Percentiles rank a stretch among this genome's conserved stretches.
Evolutionary conservation across 1,139 yeast genomes (phyloP).

Genomic region (Saccharomyces hybrid): DNA sequence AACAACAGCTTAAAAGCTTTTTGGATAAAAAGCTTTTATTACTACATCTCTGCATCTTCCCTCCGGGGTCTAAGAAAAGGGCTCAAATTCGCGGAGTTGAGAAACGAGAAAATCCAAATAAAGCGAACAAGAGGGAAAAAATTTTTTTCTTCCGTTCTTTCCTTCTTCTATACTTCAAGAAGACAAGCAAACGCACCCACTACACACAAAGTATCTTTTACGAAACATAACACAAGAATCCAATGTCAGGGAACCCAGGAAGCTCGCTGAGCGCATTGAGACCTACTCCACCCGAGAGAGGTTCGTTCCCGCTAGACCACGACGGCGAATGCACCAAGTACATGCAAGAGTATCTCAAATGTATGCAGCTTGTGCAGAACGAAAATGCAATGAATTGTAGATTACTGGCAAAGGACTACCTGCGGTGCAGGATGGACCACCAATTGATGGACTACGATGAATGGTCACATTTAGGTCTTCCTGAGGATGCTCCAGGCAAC

Average conservation of each 20-base stretch:
- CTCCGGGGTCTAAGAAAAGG: not conserved
- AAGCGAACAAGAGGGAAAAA: not conserved
- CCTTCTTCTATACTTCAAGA: not conserved
- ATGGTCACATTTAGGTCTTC: conserved; percentile 81
- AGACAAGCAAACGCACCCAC: not conserved
- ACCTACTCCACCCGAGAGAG: conserved; percentile 94
- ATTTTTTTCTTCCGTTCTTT: not conserved
- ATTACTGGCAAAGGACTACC: conserved; percentile 68
- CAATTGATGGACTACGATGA: conserved; percentile 76
- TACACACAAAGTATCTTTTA: not conserved
- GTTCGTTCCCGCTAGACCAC: conserved; percentile 93
- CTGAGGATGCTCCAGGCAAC: conserved; percentile 43
- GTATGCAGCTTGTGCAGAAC: conserved; percentile 71
- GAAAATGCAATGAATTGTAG: conserved; percentile 88
- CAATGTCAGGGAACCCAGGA: conserved; percentile 36
- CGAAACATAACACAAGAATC: not conserved
- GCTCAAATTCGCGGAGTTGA: not conserved
- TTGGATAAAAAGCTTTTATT: no score
- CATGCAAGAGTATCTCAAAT: conserved; percentile 69
- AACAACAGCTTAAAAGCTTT: not conserved
- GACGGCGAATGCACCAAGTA: conserved; percentile 73
- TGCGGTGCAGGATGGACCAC: conserved; percentile 85
- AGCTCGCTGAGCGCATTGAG: conserved; percentile 47
- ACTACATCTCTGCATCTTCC: not conserved
- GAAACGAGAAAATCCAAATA: not conserved